Evolutionary conservation across 2,329 filamentous ascomycete species (phyloP), one percentile per base, ranked within the genome.

Genomic region (Fusarium brachygibbosum): DNA sequence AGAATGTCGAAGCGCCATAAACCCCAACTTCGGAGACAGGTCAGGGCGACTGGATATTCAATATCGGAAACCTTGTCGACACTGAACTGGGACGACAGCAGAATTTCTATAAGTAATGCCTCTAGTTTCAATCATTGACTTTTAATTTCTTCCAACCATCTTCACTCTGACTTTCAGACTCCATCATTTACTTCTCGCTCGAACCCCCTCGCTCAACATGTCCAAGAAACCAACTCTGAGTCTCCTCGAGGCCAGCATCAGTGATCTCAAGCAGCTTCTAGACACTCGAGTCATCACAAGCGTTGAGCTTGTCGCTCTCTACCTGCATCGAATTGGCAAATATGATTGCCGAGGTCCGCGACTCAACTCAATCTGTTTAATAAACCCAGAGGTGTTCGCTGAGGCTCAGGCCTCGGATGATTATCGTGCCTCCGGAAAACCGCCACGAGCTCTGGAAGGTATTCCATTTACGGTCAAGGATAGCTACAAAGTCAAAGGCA

Each of bases 391-490:
- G 0, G 69, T 73, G 8, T 76, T 79, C n/a, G 58, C 67, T 5
- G 73, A 76, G 25, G 77, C 77, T 0, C 63, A 68, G 7, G 71
- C 71, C 0, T 78, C 78, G 0, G 78, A 79, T 9, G 71, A 72
- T 29, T 60, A 70, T 13, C 69, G 76, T 4, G 69, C 72, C 2
- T 62, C 72, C 0, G 65, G 58, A 7, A 60, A 55, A 1, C 45
- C 77, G 1, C 77, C 55, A 0, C 48, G 55, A 2, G 25, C 41
- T 5, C 35, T 88, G 0, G 86, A 89, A 66, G 85, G 87, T 2
- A 87, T 89, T 9, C 86, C 86, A 0, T 88, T 82, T 61, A 86
- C 85, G 0, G 78, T 87, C 65, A 89, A 89, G 71, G 87, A 89
- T 70, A 85, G 81, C 70, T 88, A 85, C 77, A 86, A 84, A 67